These are phyloP conservation scores for Spiraea crenata DNA, from an alignment of 331 rosid species.

Conservation along the genomic window DNA sequence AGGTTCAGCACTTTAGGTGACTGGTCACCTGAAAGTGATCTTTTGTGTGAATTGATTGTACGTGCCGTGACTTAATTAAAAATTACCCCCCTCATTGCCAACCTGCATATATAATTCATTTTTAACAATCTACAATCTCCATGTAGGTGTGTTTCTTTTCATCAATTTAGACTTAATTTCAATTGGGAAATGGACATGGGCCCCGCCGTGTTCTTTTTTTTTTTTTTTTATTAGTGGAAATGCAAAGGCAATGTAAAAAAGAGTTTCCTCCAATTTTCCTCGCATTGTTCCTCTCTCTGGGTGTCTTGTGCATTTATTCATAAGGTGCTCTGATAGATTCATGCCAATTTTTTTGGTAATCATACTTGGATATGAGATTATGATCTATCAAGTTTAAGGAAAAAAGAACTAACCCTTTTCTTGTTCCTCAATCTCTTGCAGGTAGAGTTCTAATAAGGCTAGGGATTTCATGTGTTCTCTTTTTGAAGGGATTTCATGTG, in stretches of 20 bases:
- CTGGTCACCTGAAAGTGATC: too few species aligned
- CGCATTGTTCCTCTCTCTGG: neutral
- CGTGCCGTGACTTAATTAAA: too few species aligned
- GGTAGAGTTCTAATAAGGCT: slow-evolving; percentile 81
- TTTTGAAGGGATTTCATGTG: too few species aligned
- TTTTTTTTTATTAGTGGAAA: neutral
- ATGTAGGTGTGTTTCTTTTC: neutral
- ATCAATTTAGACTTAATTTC: neutral
- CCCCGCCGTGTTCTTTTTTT: too few species aligned
- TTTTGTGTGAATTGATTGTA: too few species aligned
- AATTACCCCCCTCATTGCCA: too few species aligned
- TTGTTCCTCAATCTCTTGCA: slow-evolving; percentile 31
- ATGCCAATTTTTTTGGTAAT: neutral
- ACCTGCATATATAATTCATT: neutral
- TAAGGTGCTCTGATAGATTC: neutral
- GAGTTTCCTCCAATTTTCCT: neutral
- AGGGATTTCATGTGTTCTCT: slow-evolving; percentile 32
- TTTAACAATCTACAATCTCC: neutral
- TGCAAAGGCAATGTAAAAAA: neutral
- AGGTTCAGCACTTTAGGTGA: too few species aligned
- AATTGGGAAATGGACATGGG: neutral
- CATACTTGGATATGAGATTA: neutral
- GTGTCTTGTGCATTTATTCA: neutral
- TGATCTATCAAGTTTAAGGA: neutral
- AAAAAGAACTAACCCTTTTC: neutral